Conservation (phyloP, 139 green algal species). For the Chlorella sp. region DNA sequence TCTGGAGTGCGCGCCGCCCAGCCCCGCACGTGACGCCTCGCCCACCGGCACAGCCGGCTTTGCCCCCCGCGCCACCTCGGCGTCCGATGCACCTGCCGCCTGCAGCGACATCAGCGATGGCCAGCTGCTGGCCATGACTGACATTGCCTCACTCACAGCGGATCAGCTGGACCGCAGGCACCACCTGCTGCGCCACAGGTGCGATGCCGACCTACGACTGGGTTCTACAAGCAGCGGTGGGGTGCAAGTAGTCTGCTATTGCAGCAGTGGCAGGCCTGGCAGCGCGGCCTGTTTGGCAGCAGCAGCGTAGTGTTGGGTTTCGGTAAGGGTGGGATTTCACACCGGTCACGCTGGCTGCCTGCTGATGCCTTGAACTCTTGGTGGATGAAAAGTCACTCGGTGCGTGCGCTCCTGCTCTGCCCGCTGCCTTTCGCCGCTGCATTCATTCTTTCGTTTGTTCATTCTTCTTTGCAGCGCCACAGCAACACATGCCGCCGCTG, state of each 20-base stretch:
- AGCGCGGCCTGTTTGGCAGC: neutral
- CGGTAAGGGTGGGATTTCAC: no score
- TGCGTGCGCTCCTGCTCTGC: neutral
- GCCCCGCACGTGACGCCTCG: neutral
- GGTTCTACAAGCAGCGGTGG: neutral
- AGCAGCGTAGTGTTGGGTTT: neutral
- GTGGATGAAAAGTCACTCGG: neutral
- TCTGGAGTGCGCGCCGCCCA: neutral
- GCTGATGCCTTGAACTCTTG: no score
- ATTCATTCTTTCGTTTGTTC: no score
- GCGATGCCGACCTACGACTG: neutral
- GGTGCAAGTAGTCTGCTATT: no score
- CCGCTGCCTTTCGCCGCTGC: neutral
- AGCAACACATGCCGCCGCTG: no score
- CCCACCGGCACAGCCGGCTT: neutral
- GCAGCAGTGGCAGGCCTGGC: neutral
- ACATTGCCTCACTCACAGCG: conserved; percentile 3
- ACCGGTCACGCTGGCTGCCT: neutral
- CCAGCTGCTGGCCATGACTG: conserved; percentile 25
- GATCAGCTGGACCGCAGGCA: conserved; percentile 30
- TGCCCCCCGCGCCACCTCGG: neutral
- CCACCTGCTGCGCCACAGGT: conserved; percentile 36
- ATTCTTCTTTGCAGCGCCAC: neutral
- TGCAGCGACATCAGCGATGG: conserved; percentile 14
- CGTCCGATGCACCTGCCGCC: neutral